Evolutionary conservation across 2,329 filamentous ascomycete genomes (phyloP).

Genomic region (Zymoseptoria ardabiliae): DNA sequence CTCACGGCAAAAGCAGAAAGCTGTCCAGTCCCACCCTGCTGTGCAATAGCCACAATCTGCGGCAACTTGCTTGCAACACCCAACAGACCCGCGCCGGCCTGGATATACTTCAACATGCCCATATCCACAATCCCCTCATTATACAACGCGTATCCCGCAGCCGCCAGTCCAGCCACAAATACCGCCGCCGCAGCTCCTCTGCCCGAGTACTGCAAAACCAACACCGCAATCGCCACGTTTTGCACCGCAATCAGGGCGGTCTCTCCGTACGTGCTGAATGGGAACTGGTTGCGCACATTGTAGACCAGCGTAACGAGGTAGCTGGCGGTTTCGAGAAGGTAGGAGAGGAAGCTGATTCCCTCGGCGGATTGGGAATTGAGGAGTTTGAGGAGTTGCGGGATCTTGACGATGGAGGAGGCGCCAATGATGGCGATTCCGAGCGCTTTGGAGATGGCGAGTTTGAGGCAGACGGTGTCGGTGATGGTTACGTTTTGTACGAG

Average conservation of each 20-base stretch:
- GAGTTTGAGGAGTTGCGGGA: slow-evolving; percentile 94
- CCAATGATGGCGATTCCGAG: slow-evolving; percentile 90
- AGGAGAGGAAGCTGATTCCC: slow-evolving; percentile 82
- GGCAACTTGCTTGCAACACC: slow-evolving; percentile 87
- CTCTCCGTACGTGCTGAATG: slow-evolving; percentile 96
- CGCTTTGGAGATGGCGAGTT: slow-evolving; percentile 83
- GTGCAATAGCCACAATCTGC: slow-evolving; percentile 81
- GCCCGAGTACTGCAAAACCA: slow-evolving; percentile 79
- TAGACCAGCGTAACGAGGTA: slow-evolving; percentile 89
- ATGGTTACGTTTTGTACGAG: slow-evolving; percentile 80
- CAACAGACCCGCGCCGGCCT: slow-evolving; percentile 75
- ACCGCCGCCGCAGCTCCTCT: slow-evolving; percentile 60
- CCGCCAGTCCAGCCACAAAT: slow-evolving; percentile 71
- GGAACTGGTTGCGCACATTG: slow-evolving; percentile 82
- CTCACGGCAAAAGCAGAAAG: slow-evolving; percentile 91
- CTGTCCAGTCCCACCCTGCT: slow-evolving; percentile 84
- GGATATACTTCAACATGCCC: slow-evolving; percentile 63
- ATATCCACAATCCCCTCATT: slow-evolving; percentile 57
- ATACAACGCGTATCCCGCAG: slow-evolving; percentile 63
- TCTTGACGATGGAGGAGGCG: slow-evolving; percentile 85
- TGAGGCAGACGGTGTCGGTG: slow-evolving; percentile 69
- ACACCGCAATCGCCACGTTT: slow-evolving; percentile 79
- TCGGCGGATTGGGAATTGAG: slow-evolving; percentile 69
- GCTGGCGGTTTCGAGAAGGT: slow-evolving; percentile 81
- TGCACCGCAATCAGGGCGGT: slow-evolving; percentile 85